These are phyloP conservation scores for Digitaria exilis DNA, from an alignment of 202 grass and related monocot genomes.

Conservation along the genomic window DNA sequence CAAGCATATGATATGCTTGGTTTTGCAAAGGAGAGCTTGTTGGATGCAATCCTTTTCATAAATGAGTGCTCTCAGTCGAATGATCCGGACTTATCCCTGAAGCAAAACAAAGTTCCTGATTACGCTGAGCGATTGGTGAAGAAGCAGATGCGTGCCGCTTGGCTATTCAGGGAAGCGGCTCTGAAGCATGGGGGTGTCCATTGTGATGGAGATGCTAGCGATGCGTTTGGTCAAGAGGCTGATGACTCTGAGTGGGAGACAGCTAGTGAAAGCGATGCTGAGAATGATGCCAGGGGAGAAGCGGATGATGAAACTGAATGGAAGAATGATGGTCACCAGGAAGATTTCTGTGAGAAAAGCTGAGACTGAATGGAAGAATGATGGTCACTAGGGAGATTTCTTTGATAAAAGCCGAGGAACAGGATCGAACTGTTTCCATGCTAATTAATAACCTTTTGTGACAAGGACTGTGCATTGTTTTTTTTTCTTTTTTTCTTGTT, in stretches of 20 bases:
- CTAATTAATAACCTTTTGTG: background rate
- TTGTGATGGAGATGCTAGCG: constrained; percentile 65
- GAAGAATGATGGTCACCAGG: constrained; percentile 60
- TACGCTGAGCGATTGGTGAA: constrained; percentile 97
- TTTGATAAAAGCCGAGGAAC: constrained; percentile 58
- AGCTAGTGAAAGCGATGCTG: constrained; percentile 78
- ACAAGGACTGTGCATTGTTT: constrained; percentile 12
- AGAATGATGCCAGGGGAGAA: constrained; percentile 62
- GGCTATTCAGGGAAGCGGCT: constrained; percentile 95
- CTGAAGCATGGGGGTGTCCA: constrained; percentile 85
- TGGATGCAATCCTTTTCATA: constrained; percentile 98
- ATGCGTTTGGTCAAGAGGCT: constrained; percentile 80
- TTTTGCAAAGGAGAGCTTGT: constrained; percentile 91
- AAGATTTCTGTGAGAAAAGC: constrained; percentile 62
- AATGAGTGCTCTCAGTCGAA: constrained; percentile 93
- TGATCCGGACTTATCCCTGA: constrained; percentile 84
- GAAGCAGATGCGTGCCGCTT: constrained; percentile 95
- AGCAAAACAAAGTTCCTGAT: constrained; percentile 99
- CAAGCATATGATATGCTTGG: constrained; percentile 99
- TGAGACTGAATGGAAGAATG: constrained; percentile 74
- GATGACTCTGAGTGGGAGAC: constrained; percentile 98
- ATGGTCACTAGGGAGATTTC: constrained; percentile 52
- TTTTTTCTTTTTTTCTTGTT: background rate
- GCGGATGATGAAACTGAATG: constrained; percentile 68
- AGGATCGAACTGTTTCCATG: constrained; percentile 15